Evolutionary conservation across 1,284 basidiomycete genomes (phyloP).

Genomic region (Apiotrichum sp.): DNA sequence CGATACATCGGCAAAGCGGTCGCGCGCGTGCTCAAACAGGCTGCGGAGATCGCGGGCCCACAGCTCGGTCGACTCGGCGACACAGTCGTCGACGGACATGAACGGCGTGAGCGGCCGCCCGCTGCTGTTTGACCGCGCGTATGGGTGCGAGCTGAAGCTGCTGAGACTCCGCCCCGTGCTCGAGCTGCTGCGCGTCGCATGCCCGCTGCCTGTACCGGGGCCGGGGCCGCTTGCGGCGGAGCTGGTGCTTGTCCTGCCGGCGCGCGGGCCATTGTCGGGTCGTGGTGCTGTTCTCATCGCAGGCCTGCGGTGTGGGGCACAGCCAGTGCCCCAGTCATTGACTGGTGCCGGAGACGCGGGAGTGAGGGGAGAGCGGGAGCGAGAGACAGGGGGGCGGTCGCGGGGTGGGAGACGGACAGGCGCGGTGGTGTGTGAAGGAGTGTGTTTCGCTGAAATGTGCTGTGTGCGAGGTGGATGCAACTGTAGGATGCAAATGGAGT

Average conservation of each 20-base stretch:
- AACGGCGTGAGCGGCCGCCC: constrained; percentile 7
- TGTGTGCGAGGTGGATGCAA: too few relatives aligned
- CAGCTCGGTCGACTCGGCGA: constrained; percentile 32
- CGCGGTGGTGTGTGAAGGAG: too few relatives aligned
- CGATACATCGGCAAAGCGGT: constrained; percentile 84
- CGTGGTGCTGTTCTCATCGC: constrained; percentile 1
- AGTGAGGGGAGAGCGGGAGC: neutral
- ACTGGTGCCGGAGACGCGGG: neutral
- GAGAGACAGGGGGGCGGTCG: neutral
- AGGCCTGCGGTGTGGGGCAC: constrained; percentile 3
- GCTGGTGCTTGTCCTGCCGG: too few relatives aligned
- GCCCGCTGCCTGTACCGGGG: too few relatives aligned
- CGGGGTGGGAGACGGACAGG: too few relatives aligned
- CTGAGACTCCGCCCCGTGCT: neutral
- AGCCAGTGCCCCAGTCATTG: constrained; percentile 2
- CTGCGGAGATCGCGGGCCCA: constrained; percentile 73
- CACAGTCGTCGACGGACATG: constrained; percentile 26
- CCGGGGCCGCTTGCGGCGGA: too few relatives aligned
- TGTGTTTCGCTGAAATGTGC: too few relatives aligned
- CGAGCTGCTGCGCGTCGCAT: too few relatives aligned
- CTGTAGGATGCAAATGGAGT: too few relatives aligned
- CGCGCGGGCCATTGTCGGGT: neutral
- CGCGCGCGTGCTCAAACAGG: constrained; percentile 71
- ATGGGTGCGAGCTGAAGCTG: neutral
- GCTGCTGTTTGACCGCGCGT: neutral